These are phyloP conservation scores for Grosmannia huntii DNA, from an alignment of 2,329 filamentous ascomycete species.

Conservation along the genomic window DNA sequence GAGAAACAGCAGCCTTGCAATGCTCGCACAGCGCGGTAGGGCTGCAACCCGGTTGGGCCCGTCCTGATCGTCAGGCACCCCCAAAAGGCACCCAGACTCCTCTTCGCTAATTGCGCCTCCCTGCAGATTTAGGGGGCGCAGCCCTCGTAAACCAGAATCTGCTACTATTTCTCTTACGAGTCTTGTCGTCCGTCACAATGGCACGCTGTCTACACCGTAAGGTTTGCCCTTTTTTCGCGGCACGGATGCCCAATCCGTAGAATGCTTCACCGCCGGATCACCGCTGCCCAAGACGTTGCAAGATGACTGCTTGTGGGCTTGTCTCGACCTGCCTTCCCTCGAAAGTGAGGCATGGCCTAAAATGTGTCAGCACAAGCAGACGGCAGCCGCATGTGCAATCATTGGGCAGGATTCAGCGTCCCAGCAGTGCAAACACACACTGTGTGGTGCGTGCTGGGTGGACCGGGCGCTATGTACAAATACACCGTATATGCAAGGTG, in stretches of 20 bases:
- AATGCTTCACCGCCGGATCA: neutral
- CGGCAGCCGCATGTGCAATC: neutral
- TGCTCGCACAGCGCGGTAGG: no score
- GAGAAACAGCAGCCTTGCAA: no score
- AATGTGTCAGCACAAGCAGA: neutral
- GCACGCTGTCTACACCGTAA: no score
- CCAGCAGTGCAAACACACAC: neutral
- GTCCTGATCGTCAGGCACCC: no score
- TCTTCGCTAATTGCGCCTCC: neutral
- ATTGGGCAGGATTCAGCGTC: neutral
- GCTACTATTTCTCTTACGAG: neutral
- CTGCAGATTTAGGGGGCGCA: neutral
- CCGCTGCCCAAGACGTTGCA: neutral
- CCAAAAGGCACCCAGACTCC: neutral
- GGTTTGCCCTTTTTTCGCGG: no score
- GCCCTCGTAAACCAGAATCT: neutral
- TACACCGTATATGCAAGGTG: neutral
- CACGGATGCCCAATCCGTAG: neutral
- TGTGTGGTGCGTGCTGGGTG: neutral
- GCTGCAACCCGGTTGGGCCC: no score
- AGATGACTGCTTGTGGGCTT: neutral
- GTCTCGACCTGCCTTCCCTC: neutral
- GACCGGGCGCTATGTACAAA: neutral
- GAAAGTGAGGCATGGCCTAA: neutral
- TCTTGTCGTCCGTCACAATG: no score